phyloP scores from a whole-genome alignment of 768 basidiomycete genomes.

The Cubamyces lactineus region DNA sequence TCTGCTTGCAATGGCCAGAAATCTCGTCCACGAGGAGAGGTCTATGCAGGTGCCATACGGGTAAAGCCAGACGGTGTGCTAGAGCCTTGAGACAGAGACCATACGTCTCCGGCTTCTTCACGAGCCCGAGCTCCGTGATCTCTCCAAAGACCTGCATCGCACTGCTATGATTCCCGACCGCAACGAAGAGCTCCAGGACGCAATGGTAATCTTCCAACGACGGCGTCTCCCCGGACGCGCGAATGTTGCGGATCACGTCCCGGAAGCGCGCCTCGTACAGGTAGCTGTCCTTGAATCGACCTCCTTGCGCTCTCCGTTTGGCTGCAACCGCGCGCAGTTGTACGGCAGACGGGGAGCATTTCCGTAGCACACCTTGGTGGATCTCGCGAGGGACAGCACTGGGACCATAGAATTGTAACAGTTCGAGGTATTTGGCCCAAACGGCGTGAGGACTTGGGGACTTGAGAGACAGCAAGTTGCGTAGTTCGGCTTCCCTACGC shows the following conservation, averaged over 20 bases:
- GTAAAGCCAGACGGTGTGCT: slow-evolving; percentile 66
- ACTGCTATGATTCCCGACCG: slow-evolving; percentile 69
- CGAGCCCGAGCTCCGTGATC: slow-evolving; percentile 46
- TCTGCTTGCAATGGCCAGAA: slow-evolving; percentile 48
- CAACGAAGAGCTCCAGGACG: slow-evolving; percentile 74
- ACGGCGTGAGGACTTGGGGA: slow-evolving; percentile 32
- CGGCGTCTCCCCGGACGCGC: slow-evolving; percentile 48
- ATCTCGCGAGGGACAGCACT: slow-evolving; percentile 60
- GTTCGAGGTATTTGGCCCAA: slow-evolving; percentile 66
- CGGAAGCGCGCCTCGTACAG: slow-evolving; percentile 69
- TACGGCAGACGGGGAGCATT: slow-evolving; percentile 55
- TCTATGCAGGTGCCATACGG: slow-evolving; percentile 46
- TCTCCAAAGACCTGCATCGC: slow-evolving; percentile 65
- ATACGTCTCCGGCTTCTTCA: slow-evolving; percentile 60
- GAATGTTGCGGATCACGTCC: slow-evolving; percentile 71
- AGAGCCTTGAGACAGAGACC: slow-evolving; percentile 70
- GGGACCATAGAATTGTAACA: slow-evolving; percentile 52
- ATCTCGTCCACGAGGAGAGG: slow-evolving; percentile 45
- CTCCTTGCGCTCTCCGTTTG: slow-evolving; percentile 43
- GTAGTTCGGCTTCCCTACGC: slow-evolving; percentile 5
- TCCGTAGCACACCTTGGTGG: slow-evolving; percentile 71
- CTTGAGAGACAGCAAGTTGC: background rate
- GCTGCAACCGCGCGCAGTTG: slow-evolving; percentile 50
- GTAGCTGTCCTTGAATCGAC: slow-evolving; percentile 40
- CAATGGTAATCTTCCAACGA: slow-evolving; percentile 72